phyloP scores from a whole-genome alignment of 768 basidiomycete genomes.

The Termitomyces sp. region DNA sequence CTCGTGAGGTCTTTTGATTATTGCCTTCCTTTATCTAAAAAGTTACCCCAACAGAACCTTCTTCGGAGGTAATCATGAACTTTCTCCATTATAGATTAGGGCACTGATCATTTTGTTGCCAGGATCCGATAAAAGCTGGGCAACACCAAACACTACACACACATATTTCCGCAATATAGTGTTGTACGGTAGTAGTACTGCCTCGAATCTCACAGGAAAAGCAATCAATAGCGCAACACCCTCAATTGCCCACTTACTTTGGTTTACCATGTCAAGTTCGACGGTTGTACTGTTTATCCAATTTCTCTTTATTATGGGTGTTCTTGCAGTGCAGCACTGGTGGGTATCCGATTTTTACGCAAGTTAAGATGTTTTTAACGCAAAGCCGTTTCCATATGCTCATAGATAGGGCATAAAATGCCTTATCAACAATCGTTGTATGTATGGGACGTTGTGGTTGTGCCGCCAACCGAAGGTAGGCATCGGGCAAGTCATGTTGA shows the following conservation, averaged over 20 bases:
- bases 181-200: constrained; percentile 50
- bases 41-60: constrained; percentile 48
- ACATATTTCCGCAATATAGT: constrained; percentile 75
- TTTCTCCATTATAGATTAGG: background rate
- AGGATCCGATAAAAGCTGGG: constrained; percentile 69
- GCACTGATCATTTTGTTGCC: constrained; percentile 8
- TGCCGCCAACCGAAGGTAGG: background rate
- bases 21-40: background rate
- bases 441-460: background rate
- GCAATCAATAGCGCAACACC: constrained; percentile 18
- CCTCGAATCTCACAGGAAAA: constrained; percentile 42
- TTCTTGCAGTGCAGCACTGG: background rate
- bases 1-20: constrained; percentile 42
- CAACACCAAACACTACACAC: constrained; percentile 58
- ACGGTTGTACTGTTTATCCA: constrained; percentile 2
- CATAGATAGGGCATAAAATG: too few relatives aligned
- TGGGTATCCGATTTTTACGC: background rate
- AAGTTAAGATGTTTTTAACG: background rate
- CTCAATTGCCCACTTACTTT: background rate
- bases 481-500: background rate
- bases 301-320: background rate
- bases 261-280: constrained; percentile 1
- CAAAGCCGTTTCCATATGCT: background rate
- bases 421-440: too few relatives aligned
- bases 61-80: constrained; percentile 55